Evolutionary conservation across 2,329 filamentous ascomycete genomes (phyloP).

Genomic region (Exophiala oligosperma): DNA sequence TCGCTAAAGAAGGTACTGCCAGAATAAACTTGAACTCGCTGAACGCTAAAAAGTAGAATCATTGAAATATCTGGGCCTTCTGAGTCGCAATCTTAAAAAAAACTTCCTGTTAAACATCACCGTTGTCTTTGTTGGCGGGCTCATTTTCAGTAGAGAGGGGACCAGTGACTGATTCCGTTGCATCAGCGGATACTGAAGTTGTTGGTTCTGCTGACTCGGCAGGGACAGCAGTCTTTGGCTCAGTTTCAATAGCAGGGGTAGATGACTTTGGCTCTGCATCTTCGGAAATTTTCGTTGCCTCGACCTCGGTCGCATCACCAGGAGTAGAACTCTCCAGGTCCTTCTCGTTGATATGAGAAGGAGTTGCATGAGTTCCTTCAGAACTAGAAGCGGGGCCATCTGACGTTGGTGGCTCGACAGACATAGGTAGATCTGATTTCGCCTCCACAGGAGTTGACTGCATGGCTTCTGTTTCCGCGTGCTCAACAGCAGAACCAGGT

Average conservation of each 20-base stretch:
- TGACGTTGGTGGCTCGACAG: neutral
- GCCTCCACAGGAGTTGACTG: constrained; percentile 3
- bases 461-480: neutral
- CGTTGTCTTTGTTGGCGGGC: neutral
- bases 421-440: neutral
- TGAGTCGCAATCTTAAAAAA: neutral
- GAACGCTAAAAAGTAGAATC: neutral
- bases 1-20: neutral
- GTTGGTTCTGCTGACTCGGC: neutral
- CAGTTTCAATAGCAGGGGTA: neutral
- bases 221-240: neutral
- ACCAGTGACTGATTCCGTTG: neutral
- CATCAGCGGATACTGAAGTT: neutral
- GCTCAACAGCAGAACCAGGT: neutral
- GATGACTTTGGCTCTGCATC: neutral
- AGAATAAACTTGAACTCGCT: neutral
- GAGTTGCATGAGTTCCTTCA: no score
- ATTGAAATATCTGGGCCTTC: neutral
- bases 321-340: no score
- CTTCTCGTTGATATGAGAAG: no score
- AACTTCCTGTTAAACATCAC: neutral
- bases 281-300: no score
- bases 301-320: no score
- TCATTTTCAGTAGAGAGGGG: neutral
- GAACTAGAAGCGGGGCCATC: no score